Base-by-base conservation (phyloP, 805 yeast species). In the Yueomyces sp. region DNA sequence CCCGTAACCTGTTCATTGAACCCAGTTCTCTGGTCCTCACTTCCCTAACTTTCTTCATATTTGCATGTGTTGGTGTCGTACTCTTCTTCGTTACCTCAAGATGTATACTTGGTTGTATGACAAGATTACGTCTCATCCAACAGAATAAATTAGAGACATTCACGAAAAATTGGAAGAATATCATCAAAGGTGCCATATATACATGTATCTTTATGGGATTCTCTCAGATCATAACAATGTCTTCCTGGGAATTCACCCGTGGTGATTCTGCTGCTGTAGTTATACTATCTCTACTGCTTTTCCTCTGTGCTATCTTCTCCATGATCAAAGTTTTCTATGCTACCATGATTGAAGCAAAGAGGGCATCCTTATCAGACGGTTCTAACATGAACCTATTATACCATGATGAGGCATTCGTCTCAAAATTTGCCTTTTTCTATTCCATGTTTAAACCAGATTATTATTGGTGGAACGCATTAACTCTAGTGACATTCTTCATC, bases 341-440 rank as follows among this genome's bases (percentile, higher is more conserved):
- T 63, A 80, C 87, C n/a, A 60, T 70, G 43, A 52, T 59, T 29
- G 76, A 76, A 58, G 96, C 92, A 31, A 69, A 65, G 42, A 59
- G 59, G 44, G 86, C 96, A 0, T 65, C 77, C 40, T 57, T 59
- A 31, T 62, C 70, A 41, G 79, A 74, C 56, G 76, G 79, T 41
- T 87, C 88, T 52, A 87, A 96, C 0, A 95, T 95, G 28, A 94
- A 88, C 39, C 63, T 85, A 46, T 67, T 88, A 44, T 88, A 85
- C 56, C 94, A 95, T 46, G 83, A 88, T 54, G 70, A 78, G 40
- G 65, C 67, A 31, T 70, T 85, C 36, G 71, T 87, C 56, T 74
- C 80, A 66, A 81, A 81, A 57, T 87, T 80, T 58, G 96, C 96
- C 0, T 88, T 81, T 64, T 76, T 87, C 55, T 88, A 87, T 65